phyloP scores from a whole-genome alignment of 441 rosid species.

The Bruguiera hainesii region DNA sequence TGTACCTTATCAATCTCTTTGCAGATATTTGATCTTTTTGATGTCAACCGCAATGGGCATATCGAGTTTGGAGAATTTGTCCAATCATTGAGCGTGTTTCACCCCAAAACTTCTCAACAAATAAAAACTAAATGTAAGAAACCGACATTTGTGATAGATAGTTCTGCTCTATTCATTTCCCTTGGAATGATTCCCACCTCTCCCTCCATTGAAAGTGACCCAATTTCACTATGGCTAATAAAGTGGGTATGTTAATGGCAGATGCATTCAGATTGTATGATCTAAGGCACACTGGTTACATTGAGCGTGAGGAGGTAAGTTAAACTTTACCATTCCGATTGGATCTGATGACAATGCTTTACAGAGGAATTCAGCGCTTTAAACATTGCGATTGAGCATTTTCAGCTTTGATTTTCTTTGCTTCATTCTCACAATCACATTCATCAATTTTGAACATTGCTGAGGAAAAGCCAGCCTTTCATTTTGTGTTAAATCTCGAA shows the following conservation, averaged over 20 bases:
- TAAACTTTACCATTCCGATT: background rate
- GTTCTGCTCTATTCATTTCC: background rate
- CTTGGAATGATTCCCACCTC: too few species aligned
- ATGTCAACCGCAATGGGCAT: slow-evolving; percentile 21
- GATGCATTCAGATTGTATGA: slow-evolving; percentile 28
- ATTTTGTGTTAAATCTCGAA: too few species aligned
- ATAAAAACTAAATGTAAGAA: slow-evolving; percentile 23
- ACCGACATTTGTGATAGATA: background rate
- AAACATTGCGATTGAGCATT: background rate
- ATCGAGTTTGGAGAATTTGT: slow-evolving; percentile 28
- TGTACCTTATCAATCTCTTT: background rate
- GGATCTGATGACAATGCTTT: too few species aligned
- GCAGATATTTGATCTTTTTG: slow-evolving; percentile 28
- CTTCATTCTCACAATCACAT: background rate
- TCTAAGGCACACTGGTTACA: slow-evolving; percentile 27
- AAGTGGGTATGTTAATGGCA: slow-evolving; percentile 4
- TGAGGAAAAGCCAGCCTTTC: too few species aligned
- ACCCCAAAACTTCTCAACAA: slow-evolving; percentile 22
- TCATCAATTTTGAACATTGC: too few species aligned
- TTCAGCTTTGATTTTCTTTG: background rate
- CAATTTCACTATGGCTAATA: too few species aligned
- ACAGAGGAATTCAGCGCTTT: background rate
- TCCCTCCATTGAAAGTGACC: too few species aligned
- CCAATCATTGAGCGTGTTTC: slow-evolving; percentile 24
- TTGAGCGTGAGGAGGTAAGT: slow-evolving; percentile 28